phyloP scores from a whole-genome alignment of 78 protist genomes.

The Dictyostelium capitatum region DNA sequence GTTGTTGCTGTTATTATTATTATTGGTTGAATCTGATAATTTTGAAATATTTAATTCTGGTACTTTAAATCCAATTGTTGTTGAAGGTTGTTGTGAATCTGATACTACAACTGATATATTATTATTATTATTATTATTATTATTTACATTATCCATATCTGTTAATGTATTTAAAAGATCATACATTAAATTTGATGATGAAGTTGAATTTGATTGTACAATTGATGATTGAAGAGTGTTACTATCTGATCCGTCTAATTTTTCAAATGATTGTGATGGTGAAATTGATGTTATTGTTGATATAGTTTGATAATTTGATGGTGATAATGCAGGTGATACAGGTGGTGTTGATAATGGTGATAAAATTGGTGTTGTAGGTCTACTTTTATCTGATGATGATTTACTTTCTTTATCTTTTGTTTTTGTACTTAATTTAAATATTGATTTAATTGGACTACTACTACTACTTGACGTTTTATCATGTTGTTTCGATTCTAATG shows the following conservation, averaged over 20 bases:
- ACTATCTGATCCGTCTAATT: neutral
- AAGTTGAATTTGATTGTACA: neutral
- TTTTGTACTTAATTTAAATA: slow-evolving; percentile 15
- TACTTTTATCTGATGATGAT: no score
- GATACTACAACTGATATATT: neutral
- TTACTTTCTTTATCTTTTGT: slow-evolving; percentile 3
- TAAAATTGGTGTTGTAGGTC: neutral
- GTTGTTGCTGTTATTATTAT: neutral
- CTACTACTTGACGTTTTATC: neutral
- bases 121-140: neutral
- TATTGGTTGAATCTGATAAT: neutral
- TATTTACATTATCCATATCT: slow-evolving; percentile 38
- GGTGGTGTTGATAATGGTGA: neutral
- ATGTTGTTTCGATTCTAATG: slow-evolving; percentile 9
- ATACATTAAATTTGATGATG: slow-evolving; percentile 6
- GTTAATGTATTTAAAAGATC: slow-evolving; percentile 11
- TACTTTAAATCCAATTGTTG: neutral
- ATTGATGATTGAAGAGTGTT: neutral
- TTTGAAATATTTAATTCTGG: slow-evolving; percentile 32
- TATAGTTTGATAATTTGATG: neutral
- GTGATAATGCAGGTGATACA: slow-evolving; percentile 15
- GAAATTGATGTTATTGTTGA: slow-evolving; percentile 23
- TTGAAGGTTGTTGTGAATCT: neutral
- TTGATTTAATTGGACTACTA: slow-evolving; percentile 14
- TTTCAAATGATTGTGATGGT: slow-evolving; percentile 7